Percentiles rank a stretch among this genome's conserved stretches.
phyloP scores from a whole-genome alignment of 2,329 filamentous ascomycete species.

The Pestalotiopsis sp. region DNA sequence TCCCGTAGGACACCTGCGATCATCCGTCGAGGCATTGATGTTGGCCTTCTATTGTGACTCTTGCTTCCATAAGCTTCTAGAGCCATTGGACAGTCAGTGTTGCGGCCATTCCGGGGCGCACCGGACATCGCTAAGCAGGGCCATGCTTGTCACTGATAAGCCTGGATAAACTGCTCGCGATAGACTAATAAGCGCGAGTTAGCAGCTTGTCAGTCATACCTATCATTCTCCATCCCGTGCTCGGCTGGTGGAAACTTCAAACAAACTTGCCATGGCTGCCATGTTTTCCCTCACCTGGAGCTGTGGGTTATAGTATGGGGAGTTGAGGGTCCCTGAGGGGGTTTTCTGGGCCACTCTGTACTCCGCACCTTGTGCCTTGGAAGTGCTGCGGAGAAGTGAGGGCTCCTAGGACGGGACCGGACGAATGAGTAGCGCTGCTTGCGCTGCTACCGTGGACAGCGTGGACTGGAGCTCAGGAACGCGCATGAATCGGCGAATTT shows the following conservation, averaged over 20 bases:
- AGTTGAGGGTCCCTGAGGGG: not conserved
- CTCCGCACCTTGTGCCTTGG: not conserved
- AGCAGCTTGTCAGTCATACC: too few relatives aligned
- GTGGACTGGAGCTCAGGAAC: not conserved
- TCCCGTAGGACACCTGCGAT: not conserved
- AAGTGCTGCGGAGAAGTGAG: not conserved
- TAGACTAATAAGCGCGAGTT: not conserved
- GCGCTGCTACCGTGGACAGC: not conserved
- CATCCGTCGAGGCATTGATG: not conserved
- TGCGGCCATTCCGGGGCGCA: not conserved
- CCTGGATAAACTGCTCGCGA: not conserved
- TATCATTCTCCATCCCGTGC: too few relatives aligned
- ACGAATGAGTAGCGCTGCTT: not conserved
- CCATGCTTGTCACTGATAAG: not conserved
- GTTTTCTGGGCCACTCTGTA: too few relatives aligned
- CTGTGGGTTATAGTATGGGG: not conserved
- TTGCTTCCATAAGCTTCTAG: not conserved
- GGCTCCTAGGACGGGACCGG: not conserved
- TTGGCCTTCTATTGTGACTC: not conserved
- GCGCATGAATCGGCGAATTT: not conserved
- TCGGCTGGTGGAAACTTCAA: not conserved
- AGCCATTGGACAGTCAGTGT: not conserved
- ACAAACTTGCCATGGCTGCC: not conserved
- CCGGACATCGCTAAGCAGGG: not conserved
- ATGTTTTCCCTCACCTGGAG: not conserved